Evolutionary conservation across 805 yeast genomes (phyloP), one percentile per base, ranked within the genome.

Genomic region (Candida ulmi): DNA sequence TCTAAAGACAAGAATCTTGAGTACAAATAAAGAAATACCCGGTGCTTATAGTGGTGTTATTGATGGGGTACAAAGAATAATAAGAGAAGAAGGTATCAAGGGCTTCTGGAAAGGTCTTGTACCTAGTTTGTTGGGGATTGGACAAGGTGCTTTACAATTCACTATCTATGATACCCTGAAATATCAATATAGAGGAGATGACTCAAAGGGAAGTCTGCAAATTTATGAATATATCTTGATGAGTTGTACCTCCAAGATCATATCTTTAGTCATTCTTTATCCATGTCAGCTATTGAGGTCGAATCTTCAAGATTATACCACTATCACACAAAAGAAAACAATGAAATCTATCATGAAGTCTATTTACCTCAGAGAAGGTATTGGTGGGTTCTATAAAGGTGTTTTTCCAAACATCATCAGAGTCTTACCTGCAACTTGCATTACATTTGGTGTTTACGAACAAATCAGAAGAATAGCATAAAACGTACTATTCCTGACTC

Each of bases 341-440:
- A 46, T 69, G 11, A 28, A 45, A 8, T 48, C 48, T 2, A 69
- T 78, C 9, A 50, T 69, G 2, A 37, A 31, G 11, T 51, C 58
- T 13, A 65, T 86, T 2, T 69, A 71, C 50, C 28, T 33, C 1
- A 52, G 55, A 2, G 84, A 80, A 40, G 91, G 93, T 0, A 11
- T 75, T 4, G 45, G 52, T 11, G 96, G 88, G 0, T 83, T 90
- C 44, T 93, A 93, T 58, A 81, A 83, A 48, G 99, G 99, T 0
- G 60, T 93, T 15, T 62, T 77, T 2, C 83, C 95, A 2, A 90
- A 88, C 47, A 55, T 91, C 15, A 42, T 85, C 2, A 68, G 98
- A 35, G 96, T 91, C 1, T 71, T 93, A 5, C 99, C 99, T 0
- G 88, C 96, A 2, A 90, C 97, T 4, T 85, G 96, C 55, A 74